Base-by-base conservation (phyloP, 2,329 filamentous ascomycete genomes). In the Sclerotinia spermophila region DNA sequence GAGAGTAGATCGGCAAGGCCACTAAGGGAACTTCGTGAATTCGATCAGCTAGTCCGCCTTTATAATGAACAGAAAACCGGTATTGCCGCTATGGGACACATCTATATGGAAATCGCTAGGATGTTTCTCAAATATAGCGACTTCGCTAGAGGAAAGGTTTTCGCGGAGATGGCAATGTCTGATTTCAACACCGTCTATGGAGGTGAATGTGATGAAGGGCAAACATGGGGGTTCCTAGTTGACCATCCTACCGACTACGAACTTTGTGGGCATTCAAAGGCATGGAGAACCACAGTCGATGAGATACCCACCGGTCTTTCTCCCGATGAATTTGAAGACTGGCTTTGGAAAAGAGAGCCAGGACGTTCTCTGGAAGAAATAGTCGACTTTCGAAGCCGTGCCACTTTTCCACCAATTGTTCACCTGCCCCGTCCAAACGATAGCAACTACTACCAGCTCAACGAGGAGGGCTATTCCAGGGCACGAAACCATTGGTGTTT, bases 51-150 rank as follows among this genome's bases (percentile, higher is more conserved):
- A 58, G 56, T 80, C 11, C 71, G 68, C 35, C 77, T 80, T 15
- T 78, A 75, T 45, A 71, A 72, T 35, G 74, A 78, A 69, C 73
- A 77, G 74, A 72, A 73, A 61, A 74, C 61, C 69, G 72, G 68
- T n/a, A 69, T 77, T 30, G 21, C 65, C 48, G 73, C 76, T 56
- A 71, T 80, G 30, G 24, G 73, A 10, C 66, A 74, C 13, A 74
- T 75, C 10, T 80, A 77, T 53, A 53, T 75, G 44, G 70, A 79
- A 71, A 78, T 79, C 51, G 65, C 74, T 42, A 72, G 78, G 55
- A 73, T 79, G 55, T 71, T 69, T 55, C 75, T 81, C 59, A 74
- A 74, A 15, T 75, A 79, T 76, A 72, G 77, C 15, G 79, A 81
- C 72, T 68, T 79, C 33, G 78, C 75, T 42, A 79, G 79, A 71